phyloP scores from a whole-genome alignment of 2,329 filamentous ascomycete species.

The Trichoderma pleuroti region DNA sequence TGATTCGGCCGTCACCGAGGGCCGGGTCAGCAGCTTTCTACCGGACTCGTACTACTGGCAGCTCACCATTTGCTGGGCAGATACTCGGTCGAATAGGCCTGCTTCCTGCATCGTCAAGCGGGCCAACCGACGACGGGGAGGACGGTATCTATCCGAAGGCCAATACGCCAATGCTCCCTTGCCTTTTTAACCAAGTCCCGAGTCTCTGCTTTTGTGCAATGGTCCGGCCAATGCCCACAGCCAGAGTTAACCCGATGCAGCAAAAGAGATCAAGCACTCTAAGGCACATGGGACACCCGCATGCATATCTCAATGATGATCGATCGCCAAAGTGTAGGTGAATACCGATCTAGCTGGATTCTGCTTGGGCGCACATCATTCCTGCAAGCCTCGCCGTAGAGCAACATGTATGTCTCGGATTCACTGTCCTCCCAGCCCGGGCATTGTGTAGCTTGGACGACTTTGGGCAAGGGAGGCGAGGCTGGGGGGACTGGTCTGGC shows the following conservation, averaged over 20 bases:
- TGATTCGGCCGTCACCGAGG: conserved; percentile 5
- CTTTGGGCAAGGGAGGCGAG: conserved; percentile 1
- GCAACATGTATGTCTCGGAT: conserved; percentile 2
- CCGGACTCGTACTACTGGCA: background rate
- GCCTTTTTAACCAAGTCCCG: background rate
- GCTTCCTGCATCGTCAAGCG: background rate
- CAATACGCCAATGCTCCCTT: conserved; percentile 8
- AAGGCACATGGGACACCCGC: conserved; percentile 14
- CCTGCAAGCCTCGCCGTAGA: conserved; percentile 5
- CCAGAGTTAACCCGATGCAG: conserved; percentile 11
- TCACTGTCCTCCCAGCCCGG: background rate
- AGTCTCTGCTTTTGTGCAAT: conserved; percentile 9
- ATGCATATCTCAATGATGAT: conserved; percentile 17
- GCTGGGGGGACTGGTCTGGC: background rate
- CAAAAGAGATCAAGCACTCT: conserved; percentile 11
- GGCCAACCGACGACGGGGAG: background rate
- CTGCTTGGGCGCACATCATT: conserved; percentile 11
- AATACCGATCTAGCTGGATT: conserved; percentile 11
- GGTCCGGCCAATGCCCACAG: conserved; percentile 3
- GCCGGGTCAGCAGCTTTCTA: background rate
- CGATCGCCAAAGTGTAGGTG: conserved; percentile 10
- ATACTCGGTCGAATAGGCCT: conserved; percentile 12
- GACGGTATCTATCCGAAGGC: conserved; percentile 10
- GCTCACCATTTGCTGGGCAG: background rate
- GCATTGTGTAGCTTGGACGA: background rate